Conservation (phyloP, 805 yeast species). For the Candida khao-thaluensis region DNA sequence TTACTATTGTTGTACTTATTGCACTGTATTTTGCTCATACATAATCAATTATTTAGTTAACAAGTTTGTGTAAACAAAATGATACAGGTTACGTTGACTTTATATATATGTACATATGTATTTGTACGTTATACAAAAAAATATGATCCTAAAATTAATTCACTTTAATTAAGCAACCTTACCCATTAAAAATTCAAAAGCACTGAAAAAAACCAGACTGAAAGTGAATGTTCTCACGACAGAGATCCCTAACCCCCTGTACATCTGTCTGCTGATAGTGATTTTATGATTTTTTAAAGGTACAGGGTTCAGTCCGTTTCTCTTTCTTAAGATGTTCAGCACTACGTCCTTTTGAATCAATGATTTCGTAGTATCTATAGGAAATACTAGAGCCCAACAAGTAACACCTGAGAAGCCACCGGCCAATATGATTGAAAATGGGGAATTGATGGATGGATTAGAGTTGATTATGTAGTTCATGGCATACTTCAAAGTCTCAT, state of each 20-base stretch:
- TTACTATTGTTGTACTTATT: too few species aligned
- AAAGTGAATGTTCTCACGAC: slow-evolving; percentile 67
- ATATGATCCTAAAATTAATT: too few species aligned
- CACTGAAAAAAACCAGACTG: slow-evolving; percentile 72
- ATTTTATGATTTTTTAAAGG: slow-evolving; percentile 31
- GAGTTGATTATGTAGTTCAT: slow-evolving; percentile 32
- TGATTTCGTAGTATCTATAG: slow-evolving; percentile 78
- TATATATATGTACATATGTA: too few species aligned
- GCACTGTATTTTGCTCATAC: too few species aligned
- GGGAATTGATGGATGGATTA: slow-evolving; percentile 28
- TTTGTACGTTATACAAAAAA: too few species aligned
- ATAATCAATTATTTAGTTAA: too few species aligned
- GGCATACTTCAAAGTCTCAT: slow-evolving; percentile 67
- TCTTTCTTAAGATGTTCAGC: slow-evolving; percentile 56
- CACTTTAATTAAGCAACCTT: slow-evolving; percentile 38
- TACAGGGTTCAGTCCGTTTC: slow-evolving; percentile 45
- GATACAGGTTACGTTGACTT: too few species aligned
- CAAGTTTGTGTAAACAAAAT: too few species aligned
- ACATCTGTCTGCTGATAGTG: slow-evolving; percentile 47
- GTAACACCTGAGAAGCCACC: slow-evolving; percentile 83
- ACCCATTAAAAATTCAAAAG: slow-evolving; percentile 67
- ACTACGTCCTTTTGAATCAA: slow-evolving; percentile 73
- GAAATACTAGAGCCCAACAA: slow-evolving; percentile 75
- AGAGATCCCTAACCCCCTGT: slow-evolving; percentile 77
- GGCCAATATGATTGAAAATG: slow-evolving; percentile 44